Evolutionary conservation across 2,329 filamentous ascomycete species (phyloP), one percentile per base, ranked within the genome.

Genomic region (Talaromyces islandicus): DNA sequence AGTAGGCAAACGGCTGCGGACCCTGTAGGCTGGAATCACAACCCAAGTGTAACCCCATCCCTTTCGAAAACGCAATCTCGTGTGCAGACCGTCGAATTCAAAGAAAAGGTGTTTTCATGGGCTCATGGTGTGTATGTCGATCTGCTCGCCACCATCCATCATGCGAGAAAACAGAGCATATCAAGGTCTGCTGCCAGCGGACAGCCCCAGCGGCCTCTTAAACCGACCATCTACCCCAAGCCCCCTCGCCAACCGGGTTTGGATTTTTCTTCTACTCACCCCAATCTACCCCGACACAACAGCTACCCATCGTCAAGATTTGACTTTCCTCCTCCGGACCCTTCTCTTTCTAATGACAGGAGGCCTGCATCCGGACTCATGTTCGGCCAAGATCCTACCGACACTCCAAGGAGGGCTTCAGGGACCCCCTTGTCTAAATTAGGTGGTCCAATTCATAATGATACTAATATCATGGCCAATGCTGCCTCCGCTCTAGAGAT

Each of bases 111-210:
- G 2, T 75, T 92, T 25, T 78, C 83, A 14, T 87, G 86, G 75
- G 89, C 89, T n/a, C 87, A 92, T 70, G 81, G 81, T 64, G 83
- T 87, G 32, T 92, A 92, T 72, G 79, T 89, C 54, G 87, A 91
- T 64, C 80, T 93, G 7, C 76, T 92, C 3, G 76, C 85, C 10
- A 85, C 84, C 64, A 78, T 90, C 7, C 85, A 89, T 62, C 81
- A 84, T 57, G 79, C 76, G 41, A 73, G 74, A 62, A 74, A 75
- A 58, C 74, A 74, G 57, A 75, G 71, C 46, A 63, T 78, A 21
- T 86, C 84, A 60, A 86, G 78, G 62, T 67, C 65, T 61, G 71
- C 64, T 59, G 64, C 68, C 25, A 72, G 80, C 59, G 67, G 70
- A 9, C 75, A 78, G 58, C 75, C 74, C 25, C 74, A 77, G 24